Evolutionary conservation across 805 yeast genomes (phyloP).

Genomic region (Ogataea ganodermae): DNA sequence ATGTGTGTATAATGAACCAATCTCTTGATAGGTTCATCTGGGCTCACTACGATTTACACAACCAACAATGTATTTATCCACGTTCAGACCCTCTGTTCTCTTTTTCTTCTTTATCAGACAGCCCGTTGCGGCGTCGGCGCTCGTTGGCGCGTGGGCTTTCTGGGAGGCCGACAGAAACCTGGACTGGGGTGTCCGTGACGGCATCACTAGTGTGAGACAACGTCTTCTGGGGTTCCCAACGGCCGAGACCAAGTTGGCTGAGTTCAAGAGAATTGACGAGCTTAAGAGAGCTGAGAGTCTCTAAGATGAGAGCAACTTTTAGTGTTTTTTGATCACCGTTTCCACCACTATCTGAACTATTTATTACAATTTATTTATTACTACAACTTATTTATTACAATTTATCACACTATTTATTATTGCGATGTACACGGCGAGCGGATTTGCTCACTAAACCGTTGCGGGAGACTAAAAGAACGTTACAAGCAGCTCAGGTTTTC

Average conservation of each 20-base stretch:
- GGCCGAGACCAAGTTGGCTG: conserved; percentile 33
- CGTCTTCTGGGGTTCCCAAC: conserved; percentile 37
- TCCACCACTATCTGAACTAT: too few relatives aligned
- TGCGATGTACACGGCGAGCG: neutral
- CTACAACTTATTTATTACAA: conserved; percentile 9
- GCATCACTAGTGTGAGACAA: conserved; percentile 32
- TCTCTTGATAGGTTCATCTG: neutral
- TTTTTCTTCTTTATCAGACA: conserved; percentile 40
- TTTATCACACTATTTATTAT: conserved; percentile 4
- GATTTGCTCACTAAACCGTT: neutral
- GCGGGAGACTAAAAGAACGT: too few relatives aligned
- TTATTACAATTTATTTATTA: too few relatives aligned
- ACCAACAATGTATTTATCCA: conserved; percentile 26
- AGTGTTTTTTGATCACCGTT: too few relatives aligned
- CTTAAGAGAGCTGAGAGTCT: neutral
- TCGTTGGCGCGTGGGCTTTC: conserved; percentile 35
- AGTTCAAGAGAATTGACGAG: conserved; percentile 28
- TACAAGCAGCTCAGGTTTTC: too few relatives aligned
- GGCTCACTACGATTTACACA: neutral
- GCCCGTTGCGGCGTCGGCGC: conserved; percentile 38
- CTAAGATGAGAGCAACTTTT: too few relatives aligned
- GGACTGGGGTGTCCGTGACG: conserved; percentile 34
- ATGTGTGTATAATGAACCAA: neutral
- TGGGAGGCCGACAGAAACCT: conserved; percentile 40
- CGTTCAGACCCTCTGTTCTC: conserved; percentile 40